Conservation (phyloP, 345 rosid genomes). For the Abelmoschus esculentus region DNA sequence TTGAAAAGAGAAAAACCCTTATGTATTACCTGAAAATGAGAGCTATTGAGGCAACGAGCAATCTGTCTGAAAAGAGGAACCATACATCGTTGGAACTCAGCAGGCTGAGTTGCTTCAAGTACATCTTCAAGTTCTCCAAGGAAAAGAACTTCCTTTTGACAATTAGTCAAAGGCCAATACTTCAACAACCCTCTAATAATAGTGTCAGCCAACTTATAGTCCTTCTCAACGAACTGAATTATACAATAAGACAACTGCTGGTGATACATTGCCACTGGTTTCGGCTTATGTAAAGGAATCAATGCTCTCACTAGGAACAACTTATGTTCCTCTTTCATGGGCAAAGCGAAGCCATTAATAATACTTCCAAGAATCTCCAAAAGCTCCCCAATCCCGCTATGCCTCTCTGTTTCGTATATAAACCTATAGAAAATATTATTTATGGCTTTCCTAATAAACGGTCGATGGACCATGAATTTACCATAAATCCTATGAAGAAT, state of each 20-base stretch:
- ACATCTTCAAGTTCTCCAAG: slow-evolving; percentile 31
- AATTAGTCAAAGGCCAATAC: slow-evolving; percentile 86
- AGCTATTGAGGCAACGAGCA: slow-evolving; percentile 75
- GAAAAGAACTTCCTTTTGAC: slow-evolving; percentile 82
- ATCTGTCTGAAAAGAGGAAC: slow-evolving; percentile 79
- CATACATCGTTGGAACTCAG: slow-evolving; percentile 82
- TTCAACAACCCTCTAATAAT: slow-evolving; percentile 77
- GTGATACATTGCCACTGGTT: slow-evolving; percentile 54
- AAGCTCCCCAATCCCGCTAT: slow-evolving; percentile 69
- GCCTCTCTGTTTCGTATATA: slow-evolving; percentile 85
- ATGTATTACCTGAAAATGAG: slow-evolving; percentile 71
- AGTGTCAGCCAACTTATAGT: slow-evolving; percentile 71
- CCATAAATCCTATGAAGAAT: slow-evolving; percentile 87
- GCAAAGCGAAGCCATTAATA: slow-evolving; percentile 86
- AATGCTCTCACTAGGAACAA: slow-evolving; percentile 77
- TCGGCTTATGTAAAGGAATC: slow-evolving; percentile 85
- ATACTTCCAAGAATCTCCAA: slow-evolving; percentile 89
- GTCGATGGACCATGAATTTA: slow-evolving; percentile 89
- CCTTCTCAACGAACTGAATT: slow-evolving; percentile 85
- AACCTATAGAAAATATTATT: slow-evolving; percentile 75
- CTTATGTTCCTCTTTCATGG: slow-evolving; percentile 94
- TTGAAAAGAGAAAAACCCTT: background rate
- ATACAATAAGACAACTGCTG: slow-evolving; percentile 84
- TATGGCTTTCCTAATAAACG: slow-evolving; percentile 73
- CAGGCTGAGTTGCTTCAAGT: slow-evolving; percentile 72